A percentile compares a stretch with the other conserved stretches of the same genome.
Conservation (phyloP, 371 early-diverging fungal species). For the Rhizopus microsporus region DNA sequence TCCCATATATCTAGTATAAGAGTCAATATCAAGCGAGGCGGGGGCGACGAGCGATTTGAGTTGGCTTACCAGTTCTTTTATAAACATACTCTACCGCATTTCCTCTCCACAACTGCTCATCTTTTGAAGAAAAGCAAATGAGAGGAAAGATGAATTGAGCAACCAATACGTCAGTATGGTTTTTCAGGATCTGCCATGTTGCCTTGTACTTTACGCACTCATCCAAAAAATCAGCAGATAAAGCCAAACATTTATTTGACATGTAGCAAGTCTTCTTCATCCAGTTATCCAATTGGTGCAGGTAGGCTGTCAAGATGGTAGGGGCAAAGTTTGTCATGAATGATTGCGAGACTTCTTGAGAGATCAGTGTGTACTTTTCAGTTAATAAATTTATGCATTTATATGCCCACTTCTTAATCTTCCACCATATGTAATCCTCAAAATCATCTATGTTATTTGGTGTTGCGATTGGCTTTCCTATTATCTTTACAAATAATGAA, state of each 20-base stretch:
- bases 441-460: conserved; percentile 68
- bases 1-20: conserved; percentile 69
- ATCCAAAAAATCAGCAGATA: conserved; percentile 55
- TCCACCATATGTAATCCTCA: conserved; percentile 85
- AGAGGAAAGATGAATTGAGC: conserved; percentile 88
- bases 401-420: conserved; percentile 94
- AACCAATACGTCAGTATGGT: conserved; percentile 74
- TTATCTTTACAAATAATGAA: conserved; percentile 75
- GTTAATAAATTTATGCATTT: conserved; percentile 84
- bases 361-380: conserved; percentile 66
- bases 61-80: conserved; percentile 48
- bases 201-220: conserved; percentile 80
- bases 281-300: conserved; percentile 75
- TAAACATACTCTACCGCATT: conserved; percentile 93
- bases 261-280: conserved; percentile 68
- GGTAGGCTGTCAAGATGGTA: conserved; percentile 76
- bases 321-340: conserved; percentile 89
- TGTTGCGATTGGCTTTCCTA: conserved; percentile 65
- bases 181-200: conserved; percentile 88
- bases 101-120: conserved; percentile 85
- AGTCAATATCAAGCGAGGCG: background rate
- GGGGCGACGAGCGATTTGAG: background rate
- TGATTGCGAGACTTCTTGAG: conserved; percentile 72
- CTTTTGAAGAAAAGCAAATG: conserved; percentile 79
- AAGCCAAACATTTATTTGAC: conserved; percentile 56